A percentile compares a stretch with the other conserved stretches of the same genome.
Conservation (phyloP, 768 basidiomycete species). For the Rickenella mellea region DNA sequence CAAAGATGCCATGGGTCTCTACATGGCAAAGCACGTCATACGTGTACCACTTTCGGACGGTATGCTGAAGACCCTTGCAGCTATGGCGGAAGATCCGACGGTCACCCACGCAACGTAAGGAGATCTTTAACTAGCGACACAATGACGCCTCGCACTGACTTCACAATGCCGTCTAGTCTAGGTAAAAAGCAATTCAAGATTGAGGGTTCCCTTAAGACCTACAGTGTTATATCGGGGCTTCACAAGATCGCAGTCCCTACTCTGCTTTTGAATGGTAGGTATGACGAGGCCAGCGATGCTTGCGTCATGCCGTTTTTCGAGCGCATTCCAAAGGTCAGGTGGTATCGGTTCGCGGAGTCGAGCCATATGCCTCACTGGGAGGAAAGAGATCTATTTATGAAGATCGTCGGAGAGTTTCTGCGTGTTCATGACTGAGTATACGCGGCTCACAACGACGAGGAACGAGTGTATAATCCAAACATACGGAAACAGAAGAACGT, state of each 20-base stretch:
- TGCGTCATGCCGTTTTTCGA: slow-evolving; percentile 9
- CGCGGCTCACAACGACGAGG: too few species aligned
- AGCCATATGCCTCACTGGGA: slow-evolving; percentile 11
- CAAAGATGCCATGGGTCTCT: slow-evolving; percentile 16
- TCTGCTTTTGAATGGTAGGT: slow-evolving; percentile 11
- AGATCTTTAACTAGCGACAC: too few species aligned
- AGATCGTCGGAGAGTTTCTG: slow-evolving; percentile 8
- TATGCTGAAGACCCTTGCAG: slow-evolving; percentile 12
- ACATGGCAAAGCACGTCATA: slow-evolving; percentile 17
- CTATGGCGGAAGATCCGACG: slow-evolving; percentile 24
- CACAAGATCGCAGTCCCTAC: slow-evolving; percentile 9
- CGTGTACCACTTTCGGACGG: slow-evolving; percentile 20
- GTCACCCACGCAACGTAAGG: slow-evolving; percentile 28
- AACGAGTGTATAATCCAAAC: too few species aligned
- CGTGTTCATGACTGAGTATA: too few species aligned
- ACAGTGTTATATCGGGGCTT: slow-evolving; percentile 8
- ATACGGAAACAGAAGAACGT: too few species aligned
- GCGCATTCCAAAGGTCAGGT: slow-evolving; percentile 7
- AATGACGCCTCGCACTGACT: too few species aligned
- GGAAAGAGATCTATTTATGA: slow-evolving; percentile 9
- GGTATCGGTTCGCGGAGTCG: slow-evolving; percentile 9
- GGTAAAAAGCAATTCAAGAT: too few species aligned
- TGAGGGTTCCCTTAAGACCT: slow-evolving; percentile 11
- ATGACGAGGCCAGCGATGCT: slow-evolving; percentile 10
- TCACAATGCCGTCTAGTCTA: too few species aligned